phyloP scores from a whole-genome alignment of 306 rosid genomes.

The Cicer cuneatum region DNA sequence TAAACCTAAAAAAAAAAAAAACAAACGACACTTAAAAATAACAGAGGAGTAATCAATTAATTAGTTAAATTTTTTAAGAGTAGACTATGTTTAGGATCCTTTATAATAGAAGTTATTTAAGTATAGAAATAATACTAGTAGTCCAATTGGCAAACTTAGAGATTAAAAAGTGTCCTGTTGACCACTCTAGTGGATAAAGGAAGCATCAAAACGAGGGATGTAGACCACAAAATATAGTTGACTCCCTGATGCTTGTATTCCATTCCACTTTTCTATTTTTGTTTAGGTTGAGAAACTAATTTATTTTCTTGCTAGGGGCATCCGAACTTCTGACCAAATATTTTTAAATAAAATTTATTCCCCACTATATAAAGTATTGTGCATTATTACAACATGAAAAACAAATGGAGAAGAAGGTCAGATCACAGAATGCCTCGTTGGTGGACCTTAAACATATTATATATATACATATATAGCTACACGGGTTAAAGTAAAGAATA shows the following conservation, averaged over 20 bases:
- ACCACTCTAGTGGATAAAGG: not conserved
- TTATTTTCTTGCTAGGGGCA: not conserved
- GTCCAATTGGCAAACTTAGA: not conserved
- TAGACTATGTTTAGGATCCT: too few relatives aligned
- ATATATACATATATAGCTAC: not conserved
- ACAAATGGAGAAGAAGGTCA: not conserved
- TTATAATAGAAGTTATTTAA: too few relatives aligned
- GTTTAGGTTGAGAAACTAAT: not conserved
- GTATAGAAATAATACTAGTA: too few relatives aligned
- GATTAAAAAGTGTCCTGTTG: not conserved
- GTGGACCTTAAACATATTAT: not conserved
- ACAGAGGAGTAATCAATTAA: too few relatives aligned
- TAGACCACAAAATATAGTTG: not conserved
- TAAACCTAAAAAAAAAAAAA: too few relatives aligned
- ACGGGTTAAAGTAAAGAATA: not conserved
- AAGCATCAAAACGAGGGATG: not conserved
- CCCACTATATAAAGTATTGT: not conserved
- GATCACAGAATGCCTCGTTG: not conserved
- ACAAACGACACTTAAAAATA: too few relatives aligned
- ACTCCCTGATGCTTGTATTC: not conserved
- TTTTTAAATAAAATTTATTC: not conserved
- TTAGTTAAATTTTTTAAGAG: too few relatives aligned
- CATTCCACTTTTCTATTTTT: not conserved
- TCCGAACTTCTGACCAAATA: slow-evolving; percentile 10
- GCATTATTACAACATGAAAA: not conserved